Evolutionary conservation across 176 grass and related monocot genomes (phyloP).

Genomic region (Hsuehochloa calcarea): DNA sequence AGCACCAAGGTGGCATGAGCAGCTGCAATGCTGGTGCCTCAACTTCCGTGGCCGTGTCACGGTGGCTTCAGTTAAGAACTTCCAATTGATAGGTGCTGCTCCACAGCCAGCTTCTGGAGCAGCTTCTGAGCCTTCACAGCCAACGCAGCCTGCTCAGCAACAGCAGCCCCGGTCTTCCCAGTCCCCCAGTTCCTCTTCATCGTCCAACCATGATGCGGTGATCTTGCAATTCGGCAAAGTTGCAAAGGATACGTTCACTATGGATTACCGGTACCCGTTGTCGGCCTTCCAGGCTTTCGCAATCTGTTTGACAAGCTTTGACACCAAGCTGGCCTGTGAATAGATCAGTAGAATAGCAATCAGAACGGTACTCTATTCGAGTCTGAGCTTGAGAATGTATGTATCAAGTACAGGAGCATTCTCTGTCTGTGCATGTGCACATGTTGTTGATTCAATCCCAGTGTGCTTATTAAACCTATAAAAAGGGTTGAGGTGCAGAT

Average conservation of each 20-base stretch:
- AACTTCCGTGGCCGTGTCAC: slow-evolving; percentile 87
- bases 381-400: background rate
- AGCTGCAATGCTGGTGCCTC: slow-evolving; percentile 93
- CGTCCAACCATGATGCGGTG: slow-evolving; percentile 53
- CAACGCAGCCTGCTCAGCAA: background rate
- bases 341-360: slow-evolving; percentile 20
- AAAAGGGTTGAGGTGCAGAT: background rate
- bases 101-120: slow-evolving; percentile 1
- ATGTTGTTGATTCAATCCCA: slow-evolving; percentile 1
- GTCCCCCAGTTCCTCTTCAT: background rate
- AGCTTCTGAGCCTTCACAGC: slow-evolving; percentile 2
- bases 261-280: slow-evolving; percentile 84
- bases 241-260: slow-evolving; percentile 73
- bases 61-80: slow-evolving; percentile 82
- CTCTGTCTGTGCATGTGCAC: slow-evolving; percentile 11
- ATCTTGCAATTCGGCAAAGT: slow-evolving; percentile 88
- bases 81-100: slow-evolving; percentile 60
- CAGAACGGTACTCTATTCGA: background rate
- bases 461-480: slow-evolving; percentile 16
- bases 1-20: slow-evolving; percentile 72
- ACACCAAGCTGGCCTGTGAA: slow-evolving; percentile 90
- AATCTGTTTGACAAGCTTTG: slow-evolving; percentile 84
- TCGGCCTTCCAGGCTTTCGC: slow-evolving; percentile 91
- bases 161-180: slow-evolving; percentile 28
- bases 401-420: background rate